Evolutionary conservation across 441 rosid species (phyloP).

Genomic region (Euphorbia corollata): DNA sequence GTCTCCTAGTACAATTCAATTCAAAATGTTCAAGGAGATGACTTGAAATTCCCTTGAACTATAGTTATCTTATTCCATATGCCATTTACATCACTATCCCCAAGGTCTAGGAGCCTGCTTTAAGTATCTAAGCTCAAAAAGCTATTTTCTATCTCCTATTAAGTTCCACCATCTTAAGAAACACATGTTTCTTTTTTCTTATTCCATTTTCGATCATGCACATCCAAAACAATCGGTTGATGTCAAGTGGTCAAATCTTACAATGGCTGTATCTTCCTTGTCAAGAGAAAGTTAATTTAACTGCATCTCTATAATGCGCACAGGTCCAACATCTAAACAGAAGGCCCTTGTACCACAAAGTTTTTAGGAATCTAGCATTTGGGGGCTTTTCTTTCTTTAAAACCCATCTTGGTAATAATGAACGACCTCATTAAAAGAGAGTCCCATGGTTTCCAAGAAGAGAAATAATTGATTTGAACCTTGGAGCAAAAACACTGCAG

Average conservation of each 20-base stretch:
- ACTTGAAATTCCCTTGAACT: not conserved
- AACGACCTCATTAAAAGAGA: no score
- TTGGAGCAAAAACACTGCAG: no score
- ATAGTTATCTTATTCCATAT: not conserved
- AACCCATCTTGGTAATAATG: not conserved
- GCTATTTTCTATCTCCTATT: not conserved
- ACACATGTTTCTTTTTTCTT: not conserved
- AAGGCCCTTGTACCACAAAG: not conserved
- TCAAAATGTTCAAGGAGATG: not conserved
- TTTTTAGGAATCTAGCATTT: not conserved
- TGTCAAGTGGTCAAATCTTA: not conserved
- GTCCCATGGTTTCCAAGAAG: no score
- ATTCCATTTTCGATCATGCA: not conserved
- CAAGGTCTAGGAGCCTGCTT: not conserved
- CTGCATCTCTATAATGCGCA: not conserved
- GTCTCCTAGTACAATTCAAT: not conserved
- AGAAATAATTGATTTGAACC: no score
- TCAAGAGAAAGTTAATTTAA: not conserved
- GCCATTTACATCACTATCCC: not conserved
- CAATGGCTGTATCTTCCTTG: not conserved
- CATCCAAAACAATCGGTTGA: not conserved
- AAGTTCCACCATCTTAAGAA: not conserved
- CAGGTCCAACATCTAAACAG: not conserved
- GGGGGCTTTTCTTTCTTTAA: not conserved
- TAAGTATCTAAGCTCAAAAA: not conserved